phyloP scores from a whole-genome alignment of 148 eudicot species.

The Rhododendron henanense region DNA sequence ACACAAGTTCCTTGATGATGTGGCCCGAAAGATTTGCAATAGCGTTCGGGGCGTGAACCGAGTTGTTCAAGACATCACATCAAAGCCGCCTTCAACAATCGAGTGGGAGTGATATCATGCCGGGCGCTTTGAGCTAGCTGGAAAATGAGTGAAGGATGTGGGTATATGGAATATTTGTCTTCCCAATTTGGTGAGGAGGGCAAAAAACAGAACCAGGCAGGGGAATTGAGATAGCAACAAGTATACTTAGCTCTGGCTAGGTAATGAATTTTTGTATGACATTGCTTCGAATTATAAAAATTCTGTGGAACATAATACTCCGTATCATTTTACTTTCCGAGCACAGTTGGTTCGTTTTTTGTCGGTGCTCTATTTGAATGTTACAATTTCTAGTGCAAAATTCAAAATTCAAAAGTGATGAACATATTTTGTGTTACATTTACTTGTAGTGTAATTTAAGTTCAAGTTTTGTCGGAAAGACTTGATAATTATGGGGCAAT shows the following conservation, averaged over 20 bases:
- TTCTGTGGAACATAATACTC: neutral
- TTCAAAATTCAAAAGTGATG: neutral
- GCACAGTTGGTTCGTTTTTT: neutral
- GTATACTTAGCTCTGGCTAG: neutral
- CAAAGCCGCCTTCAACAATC: conserved; percentile 97
- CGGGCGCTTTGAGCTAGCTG: neutral
- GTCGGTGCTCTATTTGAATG: neutral
- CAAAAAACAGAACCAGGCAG: neutral
- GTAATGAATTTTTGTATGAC: conserved; percentile 9
- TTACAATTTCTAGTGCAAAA: neutral
- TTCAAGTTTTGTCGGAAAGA: neutral
- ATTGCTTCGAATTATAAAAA: neutral
- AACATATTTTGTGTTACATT: neutral
- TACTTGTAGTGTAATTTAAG: neutral
- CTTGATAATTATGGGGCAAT: neutral
- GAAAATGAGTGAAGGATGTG: neutral
- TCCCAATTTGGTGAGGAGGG: neutral
- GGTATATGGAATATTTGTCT: neutral
- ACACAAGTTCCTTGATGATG: conserved; percentile 69
- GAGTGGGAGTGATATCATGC: conserved; percentile 72
- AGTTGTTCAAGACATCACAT: conserved; percentile 87
- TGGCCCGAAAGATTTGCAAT: conserved; percentile 81
- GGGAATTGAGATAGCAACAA: neutral
- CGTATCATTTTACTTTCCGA: neutral
- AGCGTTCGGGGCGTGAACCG: conserved; percentile 82